Base-by-base conservation (phyloP, 164 flowering plant species). In the Stephania cephalantha region DNA sequence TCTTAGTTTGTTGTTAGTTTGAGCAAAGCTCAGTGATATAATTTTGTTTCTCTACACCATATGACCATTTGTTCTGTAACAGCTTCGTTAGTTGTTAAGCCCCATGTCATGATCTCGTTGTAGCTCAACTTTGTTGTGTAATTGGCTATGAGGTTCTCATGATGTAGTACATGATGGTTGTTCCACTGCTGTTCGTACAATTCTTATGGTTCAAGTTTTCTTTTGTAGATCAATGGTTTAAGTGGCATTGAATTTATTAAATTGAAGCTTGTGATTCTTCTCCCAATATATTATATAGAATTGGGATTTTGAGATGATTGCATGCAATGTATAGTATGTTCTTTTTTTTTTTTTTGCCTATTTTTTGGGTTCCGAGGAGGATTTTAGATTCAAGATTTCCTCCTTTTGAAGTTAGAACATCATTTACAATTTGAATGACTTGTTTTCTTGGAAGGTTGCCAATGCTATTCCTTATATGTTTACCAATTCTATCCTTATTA, bases 21-120 rank as follows among this genome's bases (percentile, higher is more conserved):
- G 71, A 42, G 50, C 71, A 42, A 69, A 69, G 71, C 71, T 69
- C 71, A 42, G n/a, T 69, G 17, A 69, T 69, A 44, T 69, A 12
- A 42, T 42, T 42, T 69, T 18, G 48, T 69, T 42, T 44, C 50
- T 44, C 25, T 8, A 69, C 9, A 10, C 45, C 22, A 13, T 17
- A 42, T 12, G 22, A 42, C 9, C 48, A 17, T 22, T 69, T n/a
- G 50, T 44, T 69, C 4, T 69, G 50, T 69, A 69, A 31, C 48
- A 69, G 13, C 18, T 69, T 69, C 3, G 10, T 35, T 42, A 69
- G 71, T 69, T 69, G 8, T 15, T 50, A 69, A 69, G 71, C n/a
- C 46, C 20, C 18, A n/a, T 42, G 66, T 61, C 29, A 44, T 5
- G 22, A 69, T 44, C 45, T 42, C 48, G 18, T 42, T 69, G 71